Conservation (phyloP, 805 yeast species). For the Kluyveromyces lactis region DNA sequence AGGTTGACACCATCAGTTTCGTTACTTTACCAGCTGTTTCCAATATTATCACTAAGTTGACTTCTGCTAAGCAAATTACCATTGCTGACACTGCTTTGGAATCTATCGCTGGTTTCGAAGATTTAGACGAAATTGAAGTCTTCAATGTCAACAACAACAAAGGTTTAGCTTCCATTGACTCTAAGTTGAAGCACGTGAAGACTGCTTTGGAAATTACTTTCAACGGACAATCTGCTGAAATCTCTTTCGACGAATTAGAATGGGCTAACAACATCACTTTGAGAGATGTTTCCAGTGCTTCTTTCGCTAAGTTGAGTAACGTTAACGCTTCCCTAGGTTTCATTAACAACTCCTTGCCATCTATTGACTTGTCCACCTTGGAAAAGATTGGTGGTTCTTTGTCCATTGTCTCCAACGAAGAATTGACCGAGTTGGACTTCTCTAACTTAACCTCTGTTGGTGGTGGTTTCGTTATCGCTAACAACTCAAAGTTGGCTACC, state of each 20-base stretch:
- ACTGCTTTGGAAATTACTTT: constrained; percentile 69
- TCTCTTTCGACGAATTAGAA: constrained; percentile 56
- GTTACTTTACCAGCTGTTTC: constrained; percentile 81
- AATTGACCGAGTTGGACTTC: constrained; percentile 62
- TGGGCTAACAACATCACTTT: constrained; percentile 87
- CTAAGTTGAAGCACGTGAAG: constrained; percentile 67
- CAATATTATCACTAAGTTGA: constrained; percentile 60
- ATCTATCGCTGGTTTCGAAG: constrained; percentile 55
- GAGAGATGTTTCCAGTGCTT: constrained; percentile 69
- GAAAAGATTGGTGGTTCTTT: constrained; percentile 71
- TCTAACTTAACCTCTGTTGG: constrained; percentile 64
- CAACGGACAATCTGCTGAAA: constrained; percentile 73
- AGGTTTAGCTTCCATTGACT: constrained; percentile 61
- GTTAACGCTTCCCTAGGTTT: constrained; percentile 81
- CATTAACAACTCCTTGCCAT: constrained; percentile 58
- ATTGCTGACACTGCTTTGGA: constrained; percentile 69
- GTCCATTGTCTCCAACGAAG: constrained; percentile 63
- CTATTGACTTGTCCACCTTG: constrained; percentile 47
- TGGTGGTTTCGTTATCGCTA: constrained; percentile 88
- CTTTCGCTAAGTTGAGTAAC: constrained; percentile 55
- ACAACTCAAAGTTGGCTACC: constrained; percentile 64
- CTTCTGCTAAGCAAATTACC: constrained; percentile 60
- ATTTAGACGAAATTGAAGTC: constrained; percentile 37
- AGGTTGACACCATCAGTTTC: constrained; percentile 75
- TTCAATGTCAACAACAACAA: constrained; percentile 89